Evolutionary conservation across 202 grass and related monocot species (phyloP), one percentile per base, ranked within the genome.

Genomic region (Brachypodium distachyon): DNA sequence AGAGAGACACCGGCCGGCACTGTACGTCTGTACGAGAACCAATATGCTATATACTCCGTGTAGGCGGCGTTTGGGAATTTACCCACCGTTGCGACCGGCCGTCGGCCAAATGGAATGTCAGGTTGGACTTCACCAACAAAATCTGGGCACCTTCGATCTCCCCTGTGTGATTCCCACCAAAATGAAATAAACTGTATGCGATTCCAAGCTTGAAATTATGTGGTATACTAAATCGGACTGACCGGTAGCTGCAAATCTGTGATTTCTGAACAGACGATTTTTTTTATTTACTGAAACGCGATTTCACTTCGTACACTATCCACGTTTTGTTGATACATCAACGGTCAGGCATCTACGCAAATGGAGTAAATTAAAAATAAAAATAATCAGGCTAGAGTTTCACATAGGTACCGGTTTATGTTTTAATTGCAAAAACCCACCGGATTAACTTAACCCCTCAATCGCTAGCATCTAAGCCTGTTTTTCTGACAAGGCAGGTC

Each of bases 51-150:
- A 86, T 81, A 70, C n/a, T n/a, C n/a, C n/a, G n/a, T n/a, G n/a
- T n/a, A n/a, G n/a, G 32, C 1, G 50, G 50, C 21, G 9, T 26
- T 19, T 22, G n/a, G 22, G 36, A 25, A 9, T 65, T 48, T 18
- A 53, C 40, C 39, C 51, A 50, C 47, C 58, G 14, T 57, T 67
- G 59, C 12, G 31, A 80, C 31, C 22, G 41, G 74, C 31, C 32
- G 43, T 28, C 29, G 47, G 13, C 16, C 33, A 43, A 23, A 65
- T 55, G 37, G 78, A 82, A 55, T 19, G 72, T 71, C 84, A 10
- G 72, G 78, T 77, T 82, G 54, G 78, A 80, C 22, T 58, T 26
- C 14, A 51, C n/a, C 40, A 36, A 52, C 17, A 1, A 36, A 36
- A 61, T 16, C 61, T 3, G 37, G 18, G 14, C 12, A 33, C 21